A percentile compares a stretch with the other conserved stretches of the same genome.
These are phyloP conservation scores for Lathyrus oleraceus DNA, from an alignment of 306 rosid genomes.

Conservation along the genomic window DNA sequence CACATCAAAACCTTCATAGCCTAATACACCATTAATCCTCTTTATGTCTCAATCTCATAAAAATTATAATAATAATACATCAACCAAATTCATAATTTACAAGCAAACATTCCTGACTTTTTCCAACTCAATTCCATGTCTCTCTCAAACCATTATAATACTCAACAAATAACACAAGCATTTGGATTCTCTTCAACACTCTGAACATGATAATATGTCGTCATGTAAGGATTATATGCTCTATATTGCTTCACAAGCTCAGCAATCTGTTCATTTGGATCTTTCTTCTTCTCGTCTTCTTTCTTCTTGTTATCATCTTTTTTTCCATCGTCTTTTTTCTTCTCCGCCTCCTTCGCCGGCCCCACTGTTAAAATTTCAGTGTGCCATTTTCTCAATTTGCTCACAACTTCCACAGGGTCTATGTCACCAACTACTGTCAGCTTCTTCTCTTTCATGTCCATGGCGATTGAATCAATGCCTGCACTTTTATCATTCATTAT, in stretches of 20 bases:
- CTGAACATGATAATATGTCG: constrained; percentile 45
- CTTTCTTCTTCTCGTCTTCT: constrained; percentile 45
- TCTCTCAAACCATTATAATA: background rate
- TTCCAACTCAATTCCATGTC: background rate
- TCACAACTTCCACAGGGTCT: constrained; percentile 64
- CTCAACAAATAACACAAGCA: constrained; percentile 66
- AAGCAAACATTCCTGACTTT: background rate
- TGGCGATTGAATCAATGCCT: constrained; percentile 79
- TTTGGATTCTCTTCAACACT: constrained; percentile 71
- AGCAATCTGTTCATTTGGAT: constrained; percentile 50
- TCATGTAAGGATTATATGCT: constrained; percentile 49
- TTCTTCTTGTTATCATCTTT: constrained; percentile 42
- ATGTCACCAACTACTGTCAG: constrained; percentile 64
- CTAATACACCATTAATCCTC: constrained; percentile 24
- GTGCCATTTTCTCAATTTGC: constrained; percentile 73
- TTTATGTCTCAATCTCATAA: background rate
- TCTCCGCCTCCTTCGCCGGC: constrained; percentile 77
- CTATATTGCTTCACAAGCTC: constrained; percentile 47
- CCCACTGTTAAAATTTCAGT: constrained; percentile 72
- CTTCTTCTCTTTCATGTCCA: constrained; percentile 90
- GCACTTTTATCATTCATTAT: constrained; percentile 20
- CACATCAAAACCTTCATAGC: constrained; percentile 14
- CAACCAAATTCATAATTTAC: constrained; percentile 29
- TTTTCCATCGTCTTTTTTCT: constrained; percentile 54
- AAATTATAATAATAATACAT: background rate